These are phyloP conservation scores for Datura wrightii DNA, from an alignment of 257 asterid genomes.

Conservation along the genomic window DNA sequence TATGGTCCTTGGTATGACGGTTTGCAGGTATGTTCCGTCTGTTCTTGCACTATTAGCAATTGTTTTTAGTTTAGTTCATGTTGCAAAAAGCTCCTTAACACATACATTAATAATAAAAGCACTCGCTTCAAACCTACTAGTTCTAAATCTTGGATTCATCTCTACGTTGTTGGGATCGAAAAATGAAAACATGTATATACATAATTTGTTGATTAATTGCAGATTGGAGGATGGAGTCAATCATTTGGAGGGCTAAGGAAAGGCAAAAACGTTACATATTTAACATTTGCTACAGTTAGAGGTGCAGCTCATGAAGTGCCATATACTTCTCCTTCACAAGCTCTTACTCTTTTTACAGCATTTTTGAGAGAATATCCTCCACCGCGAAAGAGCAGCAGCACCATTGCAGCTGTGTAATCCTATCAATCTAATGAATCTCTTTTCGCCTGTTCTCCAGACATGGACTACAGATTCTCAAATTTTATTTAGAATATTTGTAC, in stretches of 20 bases:
- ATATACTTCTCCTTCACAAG: constrained; percentile 42
- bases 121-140: neutral
- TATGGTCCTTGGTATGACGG: constrained; percentile 47
- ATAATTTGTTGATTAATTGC: neutral
- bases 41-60: neutral
- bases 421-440: neutral
- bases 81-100: neutral
- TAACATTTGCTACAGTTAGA: constrained; percentile 40
- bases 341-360: constrained; percentile 36
- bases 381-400: constrained; percentile 25
- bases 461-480: neutral
- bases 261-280: constrained; percentile 25
- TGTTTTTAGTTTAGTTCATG: neutral
- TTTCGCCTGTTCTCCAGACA: neutral
- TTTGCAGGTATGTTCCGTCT: constrained; percentile 35
- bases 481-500: neutral
- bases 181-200: neutral
- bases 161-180: neutral
- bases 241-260: constrained; percentile 28
- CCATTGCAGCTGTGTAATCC: neutral
- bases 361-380: constrained; percentile 34
- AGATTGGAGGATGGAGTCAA: constrained; percentile 40
- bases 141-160: neutral
- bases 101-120: neutral
- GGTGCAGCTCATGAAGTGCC: constrained; percentile 45